phyloP scores from a whole-genome alignment of 23 red algal species.

The Gracilaria domingensis region DNA sequence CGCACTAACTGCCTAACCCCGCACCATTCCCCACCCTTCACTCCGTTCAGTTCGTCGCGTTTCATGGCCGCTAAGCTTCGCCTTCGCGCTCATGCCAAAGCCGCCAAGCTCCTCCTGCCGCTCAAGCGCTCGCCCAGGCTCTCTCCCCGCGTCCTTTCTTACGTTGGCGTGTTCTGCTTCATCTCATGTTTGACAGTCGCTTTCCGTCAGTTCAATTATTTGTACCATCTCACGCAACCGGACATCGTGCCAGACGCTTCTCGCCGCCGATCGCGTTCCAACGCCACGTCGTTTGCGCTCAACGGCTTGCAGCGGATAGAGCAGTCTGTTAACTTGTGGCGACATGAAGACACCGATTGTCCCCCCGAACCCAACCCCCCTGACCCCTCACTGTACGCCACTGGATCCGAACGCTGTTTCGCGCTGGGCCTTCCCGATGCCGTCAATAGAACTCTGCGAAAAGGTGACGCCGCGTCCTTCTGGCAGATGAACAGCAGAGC shows the following conservation, averaged over 20 bases:
- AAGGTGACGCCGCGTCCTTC: slow-evolving; percentile 46
- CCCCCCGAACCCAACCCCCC: slow-evolving; percentile 53
- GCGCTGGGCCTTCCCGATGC: slow-evolving; percentile 40
- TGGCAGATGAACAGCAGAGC: slow-evolving; percentile 80
- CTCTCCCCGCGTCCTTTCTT: background rate
- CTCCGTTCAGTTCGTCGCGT: background rate
- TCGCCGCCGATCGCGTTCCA: background rate
- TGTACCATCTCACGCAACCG: slow-evolving; percentile 8
- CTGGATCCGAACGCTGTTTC: slow-evolving; percentile 56
- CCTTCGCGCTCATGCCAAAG: background rate
- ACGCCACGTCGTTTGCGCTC: background rate
- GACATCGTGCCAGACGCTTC: background rate
- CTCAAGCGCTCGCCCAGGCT: slow-evolving; percentile 16
- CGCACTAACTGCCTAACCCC: background rate
- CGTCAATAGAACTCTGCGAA: slow-evolving; percentile 5
- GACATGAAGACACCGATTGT: slow-evolving; percentile 23
- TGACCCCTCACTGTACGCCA: slow-evolving; percentile 39
- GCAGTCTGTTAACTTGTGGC: slow-evolving; percentile 63
- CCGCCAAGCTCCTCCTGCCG: background rate
- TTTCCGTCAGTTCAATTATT: slow-evolving; percentile 12
- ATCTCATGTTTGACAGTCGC: slow-evolving; percentile 9
- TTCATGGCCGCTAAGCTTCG: slow-evolving; percentile 27
- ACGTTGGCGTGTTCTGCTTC: background rate
- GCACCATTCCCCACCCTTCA: background rate
- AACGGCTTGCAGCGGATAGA: background rate